Base-by-base conservation (phyloP, 2,329 filamentous ascomycete species). In the Knufia petricola region DNA sequence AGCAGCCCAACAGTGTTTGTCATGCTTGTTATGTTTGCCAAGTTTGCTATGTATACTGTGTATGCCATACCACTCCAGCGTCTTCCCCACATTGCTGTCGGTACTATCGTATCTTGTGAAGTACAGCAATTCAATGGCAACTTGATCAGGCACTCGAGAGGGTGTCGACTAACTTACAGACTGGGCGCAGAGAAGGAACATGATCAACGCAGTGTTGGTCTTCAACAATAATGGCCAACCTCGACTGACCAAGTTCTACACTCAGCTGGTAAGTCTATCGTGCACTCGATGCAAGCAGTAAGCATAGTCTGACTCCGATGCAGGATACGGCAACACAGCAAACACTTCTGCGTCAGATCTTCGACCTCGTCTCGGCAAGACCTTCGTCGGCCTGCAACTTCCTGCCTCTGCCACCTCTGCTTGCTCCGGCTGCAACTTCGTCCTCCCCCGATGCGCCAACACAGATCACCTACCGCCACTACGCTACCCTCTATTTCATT, bases 141-240 rank as follows among this genome's bases (percentile, higher is more conserved):
- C n/a, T n/a, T n/a, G n/a, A n/a, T n/a, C n/a, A n/a, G n/a, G n/a
- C n/a, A n/a, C n/a, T n/a, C n/a, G n/a, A n/a, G n/a, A n/a, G n/a
- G n/a, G n/a, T n/a, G n/a, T n/a, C n/a, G n/a, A n/a, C n/a, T n/a
- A n/a, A n/a, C n/a, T n/a, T n/a, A n/a, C n/a, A n/a, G n/a, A n/a
- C n/a, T n/a, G n/a, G n/a, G n/a, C n/a, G n/a, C 15, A n/a, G 15
- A 36, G 15, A 4, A n/a, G 4, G 23, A 64, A 56, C 58, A 98
- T 98, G 92, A 96, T 98, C 68, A 98, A 95, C 75, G 92, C 94
- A 26, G 90, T 98, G 53, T 76, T 98, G 57, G 90, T 98, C 65
- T 98, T 98, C 75, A 98, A 98, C 64, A 95, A 95, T 72, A 87
- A 90, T 60, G 92, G 92, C 55, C 90, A 98, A 69, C 90, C 92